A percentile compares a stretch with the other conserved stretches of the same genome.
phyloP scores from a whole-genome alignment of 176 grass and related monocot species.

The Panicum miliaceum region DNA sequence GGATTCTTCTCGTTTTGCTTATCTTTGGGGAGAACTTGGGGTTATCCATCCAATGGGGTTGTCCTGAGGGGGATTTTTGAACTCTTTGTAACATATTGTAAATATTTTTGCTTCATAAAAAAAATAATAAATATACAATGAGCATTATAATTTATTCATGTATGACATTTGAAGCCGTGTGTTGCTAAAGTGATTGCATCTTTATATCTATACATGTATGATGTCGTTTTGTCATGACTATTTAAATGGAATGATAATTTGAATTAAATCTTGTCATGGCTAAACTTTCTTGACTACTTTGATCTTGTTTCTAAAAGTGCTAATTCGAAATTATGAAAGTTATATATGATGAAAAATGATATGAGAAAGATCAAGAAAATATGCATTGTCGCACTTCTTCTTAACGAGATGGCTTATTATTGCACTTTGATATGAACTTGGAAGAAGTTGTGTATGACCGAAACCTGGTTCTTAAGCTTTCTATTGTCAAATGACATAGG shows the following conservation, averaged over 20 bases:
- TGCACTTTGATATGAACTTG: not conserved
- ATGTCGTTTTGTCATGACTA: not conserved
- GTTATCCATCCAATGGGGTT: not conserved
- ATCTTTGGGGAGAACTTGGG: not conserved
- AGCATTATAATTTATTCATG: not conserved
- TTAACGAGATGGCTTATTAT: no score
- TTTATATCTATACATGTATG: not conserved
- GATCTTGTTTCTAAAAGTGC: not conserved
- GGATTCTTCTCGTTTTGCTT: not conserved
- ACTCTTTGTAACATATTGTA: not conserved
- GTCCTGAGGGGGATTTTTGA: not conserved
- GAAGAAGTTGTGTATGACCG: not conserved
- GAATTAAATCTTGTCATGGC: not conserved
- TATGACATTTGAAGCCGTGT: not conserved
- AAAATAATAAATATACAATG: not conserved
- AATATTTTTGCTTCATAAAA: not conserved
- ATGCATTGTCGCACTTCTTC: not conserved
- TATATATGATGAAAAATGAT: not conserved
- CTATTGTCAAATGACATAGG: not conserved
- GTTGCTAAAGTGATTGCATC: not conserved
- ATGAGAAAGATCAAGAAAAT: not conserved
- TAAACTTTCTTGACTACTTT: not conserved
- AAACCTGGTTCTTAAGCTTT: not conserved
- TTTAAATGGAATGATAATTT: not conserved
- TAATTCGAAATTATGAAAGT: not conserved